Conservation (phyloP, 2,329 filamentous ascomycete species). For the Arthroderma uncinatum region DNA sequence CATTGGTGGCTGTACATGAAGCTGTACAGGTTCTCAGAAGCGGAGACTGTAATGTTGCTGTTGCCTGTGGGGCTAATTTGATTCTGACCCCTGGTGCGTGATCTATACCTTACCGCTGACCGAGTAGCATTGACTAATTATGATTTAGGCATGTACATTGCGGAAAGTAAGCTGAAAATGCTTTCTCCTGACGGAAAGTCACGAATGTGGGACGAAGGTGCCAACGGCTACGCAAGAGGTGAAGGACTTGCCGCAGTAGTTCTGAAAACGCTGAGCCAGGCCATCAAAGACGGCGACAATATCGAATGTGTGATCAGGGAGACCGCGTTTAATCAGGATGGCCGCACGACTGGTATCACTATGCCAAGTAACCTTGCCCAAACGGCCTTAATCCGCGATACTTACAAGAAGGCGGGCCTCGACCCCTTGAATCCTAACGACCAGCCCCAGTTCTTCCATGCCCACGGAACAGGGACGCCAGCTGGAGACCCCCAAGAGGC, state of each 20-base stretch:
- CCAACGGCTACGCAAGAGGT: constrained; percentile 28
- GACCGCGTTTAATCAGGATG: constrained; percentile 23
- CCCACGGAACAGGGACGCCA: constrained; percentile 28
- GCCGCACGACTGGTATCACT: constrained; percentile 18
- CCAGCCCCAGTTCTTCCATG: constrained; percentile 5
- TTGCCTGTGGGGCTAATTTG: constrained; percentile 1
- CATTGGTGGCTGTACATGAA: constrained; percentile 8
- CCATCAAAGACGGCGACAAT: constrained; percentile 25
- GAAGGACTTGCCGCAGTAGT: constrained; percentile 27
- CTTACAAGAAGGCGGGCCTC: constrained; percentile 24
- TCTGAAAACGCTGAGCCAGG: constrained; percentile 24
- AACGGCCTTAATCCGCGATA: constrained; percentile 23
- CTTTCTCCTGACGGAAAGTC: constrained; percentile 27
- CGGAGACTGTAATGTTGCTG: constrained; percentile 15
- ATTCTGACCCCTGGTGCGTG: neutral
- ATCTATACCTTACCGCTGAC: neutral
- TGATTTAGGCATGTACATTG: neutral
- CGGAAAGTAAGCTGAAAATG: constrained; percentile 28
- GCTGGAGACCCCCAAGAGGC: constrained; percentile 22
- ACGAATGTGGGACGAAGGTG: constrained; percentile 24
- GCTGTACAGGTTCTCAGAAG: constrained; percentile 6
- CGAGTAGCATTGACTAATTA: neutral
- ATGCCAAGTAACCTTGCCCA: constrained; percentile 18
- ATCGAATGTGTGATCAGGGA: constrained; percentile 27
- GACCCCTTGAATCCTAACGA: neutral